A percentile compares a stretch with the other conserved stretches of the same genome.
phyloP scores from a whole-genome alignment of 2,329 filamentous ascomycete genomes.

The Hypoxylon sp. region DNA sequence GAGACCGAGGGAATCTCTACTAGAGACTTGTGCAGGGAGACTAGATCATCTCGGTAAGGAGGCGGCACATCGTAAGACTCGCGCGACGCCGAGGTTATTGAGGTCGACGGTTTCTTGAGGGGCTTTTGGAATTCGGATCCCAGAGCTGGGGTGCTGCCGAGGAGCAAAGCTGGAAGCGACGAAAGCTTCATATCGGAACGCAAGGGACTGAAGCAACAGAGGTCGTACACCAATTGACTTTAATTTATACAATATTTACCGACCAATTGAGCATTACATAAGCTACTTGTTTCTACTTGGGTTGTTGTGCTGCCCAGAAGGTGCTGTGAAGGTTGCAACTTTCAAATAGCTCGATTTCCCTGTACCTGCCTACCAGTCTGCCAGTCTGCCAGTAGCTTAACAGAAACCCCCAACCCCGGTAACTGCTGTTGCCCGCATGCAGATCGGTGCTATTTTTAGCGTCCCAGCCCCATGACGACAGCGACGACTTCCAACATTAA shows the following conservation, averaged over 20 bases:
- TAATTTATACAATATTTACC: background rate
- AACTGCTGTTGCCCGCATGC: no score
- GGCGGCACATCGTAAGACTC: conserved; percentile 46
- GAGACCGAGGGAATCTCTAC: conserved; percentile 80
- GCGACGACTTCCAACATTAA: no score
- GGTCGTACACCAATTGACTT: conserved; percentile 5
- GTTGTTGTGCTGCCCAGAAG: background rate
- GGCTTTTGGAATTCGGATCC: conserved; percentile 38
- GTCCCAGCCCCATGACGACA: no score
- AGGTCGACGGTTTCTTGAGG: conserved; percentile 21
- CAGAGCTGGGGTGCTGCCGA: conserved; percentile 35
- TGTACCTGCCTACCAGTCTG: no score
- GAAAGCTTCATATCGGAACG: conserved; percentile 38
- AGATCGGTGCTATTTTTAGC: no score
- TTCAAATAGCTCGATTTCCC: no score
- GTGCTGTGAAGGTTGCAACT: background rate
- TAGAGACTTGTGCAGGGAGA: conserved; percentile 82
- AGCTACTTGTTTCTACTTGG: background rate
- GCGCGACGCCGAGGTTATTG: conserved; percentile 5
- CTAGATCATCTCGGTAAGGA: conserved; percentile 67
- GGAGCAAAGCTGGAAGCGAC: conserved; percentile 27
- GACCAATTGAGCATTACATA: background rate
- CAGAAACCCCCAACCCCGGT: no score
- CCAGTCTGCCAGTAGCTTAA: no score
- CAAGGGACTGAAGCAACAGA: conserved; percentile 3